Evolutionary conservation across 345 rosid genomes (phyloP).

Genomic region (Carallia pectinifolia): DNA sequence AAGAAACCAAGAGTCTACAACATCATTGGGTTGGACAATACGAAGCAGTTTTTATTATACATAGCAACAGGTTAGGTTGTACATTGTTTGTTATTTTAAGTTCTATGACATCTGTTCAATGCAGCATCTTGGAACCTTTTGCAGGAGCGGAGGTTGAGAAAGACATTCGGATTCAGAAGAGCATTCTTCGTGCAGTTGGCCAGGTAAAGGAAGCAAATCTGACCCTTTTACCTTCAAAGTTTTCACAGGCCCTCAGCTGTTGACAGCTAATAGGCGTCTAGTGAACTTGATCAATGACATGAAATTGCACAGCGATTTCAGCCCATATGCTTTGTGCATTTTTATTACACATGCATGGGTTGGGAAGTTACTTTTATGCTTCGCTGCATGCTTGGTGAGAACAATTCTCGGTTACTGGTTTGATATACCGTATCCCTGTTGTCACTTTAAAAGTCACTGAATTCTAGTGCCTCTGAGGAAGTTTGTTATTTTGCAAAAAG

Average conservation of each 20-base stretch:
- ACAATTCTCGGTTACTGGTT: background rate
- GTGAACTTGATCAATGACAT: background rate
- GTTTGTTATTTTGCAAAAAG: too few species aligned
- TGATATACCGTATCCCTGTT: too few species aligned
- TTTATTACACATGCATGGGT: background rate
- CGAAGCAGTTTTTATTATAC: conserved; percentile 70
- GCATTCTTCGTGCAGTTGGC: conserved; percentile 81
- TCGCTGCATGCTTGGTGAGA: background rate
- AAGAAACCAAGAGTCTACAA: conserved; percentile 78
- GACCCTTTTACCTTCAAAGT: background rate
- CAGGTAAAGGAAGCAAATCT: conserved; percentile 51
- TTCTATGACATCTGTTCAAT: conserved; percentile 12
- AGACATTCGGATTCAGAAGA: conserved; percentile 69
- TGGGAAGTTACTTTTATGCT: background rate
- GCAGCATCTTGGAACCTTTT: conserved; percentile 18
- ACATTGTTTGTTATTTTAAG: background rate
- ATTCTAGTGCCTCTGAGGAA: too few species aligned
- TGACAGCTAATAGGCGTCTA: conserved; percentile 6
- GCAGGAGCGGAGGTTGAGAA: conserved; percentile 80
- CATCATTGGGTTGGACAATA: conserved; percentile 75
- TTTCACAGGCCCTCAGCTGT: background rate
- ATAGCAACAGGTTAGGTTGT: conserved; percentile 67
- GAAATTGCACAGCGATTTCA: background rate
- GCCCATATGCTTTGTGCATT: background rate
- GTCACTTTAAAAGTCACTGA: too few species aligned